Evolutionary conservation across 1,139 yeast species (phyloP), one percentile per base, ranked within the genome.

Genomic region (Candida glucosophila): DNA sequence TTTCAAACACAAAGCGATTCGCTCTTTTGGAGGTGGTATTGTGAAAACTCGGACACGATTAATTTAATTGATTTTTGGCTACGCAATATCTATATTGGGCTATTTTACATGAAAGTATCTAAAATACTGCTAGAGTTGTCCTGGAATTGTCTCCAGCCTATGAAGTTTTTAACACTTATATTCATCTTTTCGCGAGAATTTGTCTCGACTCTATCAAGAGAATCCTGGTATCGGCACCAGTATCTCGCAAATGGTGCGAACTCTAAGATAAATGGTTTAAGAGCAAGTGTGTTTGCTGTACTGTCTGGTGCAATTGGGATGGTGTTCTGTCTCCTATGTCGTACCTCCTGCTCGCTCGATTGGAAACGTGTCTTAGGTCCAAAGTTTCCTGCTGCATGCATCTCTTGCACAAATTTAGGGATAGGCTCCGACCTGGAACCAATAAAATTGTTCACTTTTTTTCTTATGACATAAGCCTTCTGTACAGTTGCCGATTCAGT

Each of bases 11-110:
- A 72, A 68, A 34, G 82, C 94, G 1, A 51, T 77, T 31, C 63
- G 90, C 30, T 75, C 77, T 23, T 83, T 78, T 50, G 73, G 77
- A 14, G 95, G 96, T 5, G 95, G 95, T 2, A 53, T 65, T 34
- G 42, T 65, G 12, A 59, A 52, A 34, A 55, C 63, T 3, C 53
- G 65, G 36, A 57, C 69, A 3, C 52, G 59, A 33, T 49, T 64
- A 19, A 64, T 64, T 27, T 64, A 39, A 37, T 15, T 5, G n/a
- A n/a, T n/a, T n/a, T n/a, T n/a, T n/a, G n/a, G n/a, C n/a, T 12
- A 12, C 12, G 12, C 12, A 8, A 7, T 19, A 19, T 19, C 7
- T 23, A 22, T 12, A 12, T 22, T 24, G 21, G 24, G 22, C 16
- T 28, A 3, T 25, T 22, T 22, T 28, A 28, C 17, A 27, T 30